A percentile compares a stretch with the other conserved stretches of the same genome.
Conservation (phyloP, 768 basidiomycete species). For the Boletus sp. region DNA sequence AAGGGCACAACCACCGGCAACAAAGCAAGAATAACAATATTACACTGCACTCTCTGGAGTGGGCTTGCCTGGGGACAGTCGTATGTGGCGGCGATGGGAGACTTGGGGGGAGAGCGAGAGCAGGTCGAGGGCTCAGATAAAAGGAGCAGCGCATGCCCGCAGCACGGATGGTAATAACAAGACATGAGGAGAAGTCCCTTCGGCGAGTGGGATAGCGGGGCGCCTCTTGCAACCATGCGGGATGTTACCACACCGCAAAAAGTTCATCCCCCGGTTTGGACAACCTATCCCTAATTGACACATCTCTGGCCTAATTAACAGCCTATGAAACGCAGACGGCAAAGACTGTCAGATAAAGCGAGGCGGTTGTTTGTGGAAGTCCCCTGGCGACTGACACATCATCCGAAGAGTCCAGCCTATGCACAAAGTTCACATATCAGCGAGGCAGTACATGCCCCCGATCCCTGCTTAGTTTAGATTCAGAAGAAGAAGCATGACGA, state of each 20-base stretch:
- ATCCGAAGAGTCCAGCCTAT: constrained; percentile 2
- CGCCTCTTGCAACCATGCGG: constrained; percentile 19
- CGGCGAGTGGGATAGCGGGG: constrained; percentile 18
- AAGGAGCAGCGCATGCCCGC: constrained; percentile 25
- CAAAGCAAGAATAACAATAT: constrained; percentile 10
- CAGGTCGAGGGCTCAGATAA: constrained; percentile 23
- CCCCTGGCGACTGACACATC: constrained; percentile 24
- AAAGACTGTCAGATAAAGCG: constrained; percentile 22
- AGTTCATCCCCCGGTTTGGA: constrained; percentile 27
- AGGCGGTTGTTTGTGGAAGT: constrained; percentile 16
- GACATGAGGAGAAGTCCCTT: constrained; percentile 29
- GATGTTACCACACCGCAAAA: constrained; percentile 24
- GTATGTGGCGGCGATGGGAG: constrained; percentile 6
- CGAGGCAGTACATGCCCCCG: constrained; percentile 23
- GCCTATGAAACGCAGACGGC: constrained; percentile 29
- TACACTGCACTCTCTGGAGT: constrained; percentile 1
- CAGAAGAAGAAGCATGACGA: constrained; percentile 7
- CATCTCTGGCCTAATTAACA: constrained; percentile 28
- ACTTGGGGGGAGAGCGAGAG: constrained; percentile 3
- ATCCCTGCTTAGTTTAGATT: constrained; percentile 17
- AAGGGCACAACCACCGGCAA: constrained; percentile 16
- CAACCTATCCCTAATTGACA: constrained; percentile 28
- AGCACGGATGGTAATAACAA: constrained; percentile 20
- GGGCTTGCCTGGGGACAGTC: not conserved
- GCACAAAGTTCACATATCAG: constrained; percentile 25